Evolutionary conservation across 495 filamentous ascomycete species (phyloP).

Genomic region (Talaromyces proteolyticus): DNA sequence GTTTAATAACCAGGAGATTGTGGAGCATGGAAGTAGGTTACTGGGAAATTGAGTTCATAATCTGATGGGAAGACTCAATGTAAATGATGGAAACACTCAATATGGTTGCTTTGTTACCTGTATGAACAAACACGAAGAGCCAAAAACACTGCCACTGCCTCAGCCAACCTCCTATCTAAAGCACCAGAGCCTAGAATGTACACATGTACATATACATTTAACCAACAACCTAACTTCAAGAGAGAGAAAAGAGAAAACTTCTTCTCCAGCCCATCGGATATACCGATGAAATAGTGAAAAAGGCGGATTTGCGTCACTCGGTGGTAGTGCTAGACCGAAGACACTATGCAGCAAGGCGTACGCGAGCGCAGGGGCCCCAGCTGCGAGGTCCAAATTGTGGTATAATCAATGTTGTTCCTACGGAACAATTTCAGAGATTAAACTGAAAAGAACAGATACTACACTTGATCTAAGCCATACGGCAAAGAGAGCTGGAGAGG

Average conservation of each 20-base stretch:
- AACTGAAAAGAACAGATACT: slow-evolving; percentile 99
- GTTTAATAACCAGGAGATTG: too few species aligned
- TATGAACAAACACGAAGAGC: too few species aligned
- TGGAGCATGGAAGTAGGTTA: too few species aligned
- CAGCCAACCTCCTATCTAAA: too few species aligned
- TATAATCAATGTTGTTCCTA: slow-evolving; percentile 74
- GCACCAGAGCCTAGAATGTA: too few species aligned
- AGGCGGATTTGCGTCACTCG: slow-evolving; percentile 65
- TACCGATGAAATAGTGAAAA: slow-evolving; percentile 58
- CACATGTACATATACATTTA: too few species aligned
- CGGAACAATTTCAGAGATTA: slow-evolving; percentile 66
- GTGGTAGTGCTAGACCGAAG: slow-evolving; percentile 84
- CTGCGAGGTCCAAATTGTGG: slow-evolving; percentile 63
- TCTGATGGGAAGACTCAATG: too few species aligned
- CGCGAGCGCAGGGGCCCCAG: slow-evolving; percentile 74
- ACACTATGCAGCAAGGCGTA: slow-evolving; percentile 69
- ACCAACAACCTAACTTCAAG: too few species aligned
- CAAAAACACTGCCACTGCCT: too few species aligned
- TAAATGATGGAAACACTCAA: too few species aligned
- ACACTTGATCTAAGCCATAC: slow-evolving; percentile 86
- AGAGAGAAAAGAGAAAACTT: slow-evolving; percentile 11
- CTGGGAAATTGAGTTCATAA: too few species aligned
- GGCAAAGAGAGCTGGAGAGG: slow-evolving; percentile 52
- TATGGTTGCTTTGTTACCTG: too few species aligned
- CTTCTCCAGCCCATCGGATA: slow-evolving; percentile 60